Percentiles rank a stretch among this genome's conserved stretches.
phyloP scores from a whole-genome alignment of 2,329 filamentous ascomycete species.

The Aspergillus sp. region DNA sequence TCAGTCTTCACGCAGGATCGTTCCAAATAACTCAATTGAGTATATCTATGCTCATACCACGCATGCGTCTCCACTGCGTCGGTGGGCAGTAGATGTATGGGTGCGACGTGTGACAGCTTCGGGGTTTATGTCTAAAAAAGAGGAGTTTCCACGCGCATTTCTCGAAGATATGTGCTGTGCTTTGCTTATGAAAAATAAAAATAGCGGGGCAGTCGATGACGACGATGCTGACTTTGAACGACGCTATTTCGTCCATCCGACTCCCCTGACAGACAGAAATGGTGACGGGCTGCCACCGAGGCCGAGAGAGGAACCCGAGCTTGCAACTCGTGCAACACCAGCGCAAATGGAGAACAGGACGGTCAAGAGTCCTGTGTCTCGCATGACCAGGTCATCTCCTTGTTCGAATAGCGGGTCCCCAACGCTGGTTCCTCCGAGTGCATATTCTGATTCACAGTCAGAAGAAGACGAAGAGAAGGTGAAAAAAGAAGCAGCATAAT shows the following conservation, averaged over 20 bases:
- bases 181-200: background rate
- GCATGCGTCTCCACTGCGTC: slow-evolving; percentile 2
- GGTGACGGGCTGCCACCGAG: background rate
- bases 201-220: no score
- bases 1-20: background rate
- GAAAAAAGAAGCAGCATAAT: no score
- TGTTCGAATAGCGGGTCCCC: no score
- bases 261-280: background rate
- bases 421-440: no score
- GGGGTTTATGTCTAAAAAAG: background rate
- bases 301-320: background rate
- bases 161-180: slow-evolving; percentile 2
- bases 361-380: background rate
- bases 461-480: no score
- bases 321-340: background rate
- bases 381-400: no score
- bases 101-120: background rate
- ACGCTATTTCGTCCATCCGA: no score
- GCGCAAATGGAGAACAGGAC: background rate
- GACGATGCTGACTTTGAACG: no score
- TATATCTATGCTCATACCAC: slow-evolving; percentile 2
- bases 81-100: slow-evolving; percentile 2
- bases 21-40: background rate
- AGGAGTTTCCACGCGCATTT: slow-evolving; percentile 1
- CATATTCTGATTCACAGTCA: no score